Percentiles rank a stretch among this genome's conserved stretches.
These are phyloP conservation scores for Coemansia sp. DNA, from an alignment of 192 early-diverging fungal species.

Conservation along the genomic window DNA sequence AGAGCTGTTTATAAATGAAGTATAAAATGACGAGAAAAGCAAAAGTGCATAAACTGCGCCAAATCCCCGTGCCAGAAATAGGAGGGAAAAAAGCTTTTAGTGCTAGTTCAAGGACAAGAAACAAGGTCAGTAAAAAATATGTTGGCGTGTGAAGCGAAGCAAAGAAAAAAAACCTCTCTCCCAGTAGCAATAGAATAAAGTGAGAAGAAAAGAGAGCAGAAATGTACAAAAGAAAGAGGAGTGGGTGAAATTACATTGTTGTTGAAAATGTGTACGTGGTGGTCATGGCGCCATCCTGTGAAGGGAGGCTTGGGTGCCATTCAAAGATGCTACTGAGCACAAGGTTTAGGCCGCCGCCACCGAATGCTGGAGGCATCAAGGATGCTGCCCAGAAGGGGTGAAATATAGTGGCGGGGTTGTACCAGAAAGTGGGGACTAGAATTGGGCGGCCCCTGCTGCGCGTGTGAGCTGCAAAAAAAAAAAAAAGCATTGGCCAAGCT, in stretches of 20 bases:
- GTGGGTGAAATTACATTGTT: background rate
- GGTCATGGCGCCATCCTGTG: slow-evolving; percentile 10
- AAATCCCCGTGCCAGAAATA: background rate
- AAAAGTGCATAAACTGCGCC: background rate
- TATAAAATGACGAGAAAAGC: background rate
- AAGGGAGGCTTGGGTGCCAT: background rate
- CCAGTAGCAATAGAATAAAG: background rate
- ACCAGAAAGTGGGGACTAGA: background rate
- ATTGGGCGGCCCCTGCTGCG: background rate
- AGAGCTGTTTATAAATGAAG: background rate
- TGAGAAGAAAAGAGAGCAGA: background rate
- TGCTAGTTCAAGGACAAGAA: background rate
- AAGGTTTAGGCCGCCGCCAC: slow-evolving; percentile 4
- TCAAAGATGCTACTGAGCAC: slow-evolving; percentile 1
- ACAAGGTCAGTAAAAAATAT: background rate
- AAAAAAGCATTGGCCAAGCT: background rate
- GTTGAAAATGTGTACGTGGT: background rate
- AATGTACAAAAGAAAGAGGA: background rate
- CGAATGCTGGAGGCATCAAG: background rate
- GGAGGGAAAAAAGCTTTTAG: slow-evolving; percentile 3
- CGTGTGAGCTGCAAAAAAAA: background rate
- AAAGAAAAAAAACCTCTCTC: background rate
- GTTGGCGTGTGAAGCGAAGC: background rate
- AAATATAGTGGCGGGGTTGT: slow-evolving; percentile 1
- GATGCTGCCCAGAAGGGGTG: background rate